Evolutionary conservation across 805 yeast genomes (phyloP), one percentile per base, ranked within the genome.

Genomic region (Candida mattraensis): DNA sequence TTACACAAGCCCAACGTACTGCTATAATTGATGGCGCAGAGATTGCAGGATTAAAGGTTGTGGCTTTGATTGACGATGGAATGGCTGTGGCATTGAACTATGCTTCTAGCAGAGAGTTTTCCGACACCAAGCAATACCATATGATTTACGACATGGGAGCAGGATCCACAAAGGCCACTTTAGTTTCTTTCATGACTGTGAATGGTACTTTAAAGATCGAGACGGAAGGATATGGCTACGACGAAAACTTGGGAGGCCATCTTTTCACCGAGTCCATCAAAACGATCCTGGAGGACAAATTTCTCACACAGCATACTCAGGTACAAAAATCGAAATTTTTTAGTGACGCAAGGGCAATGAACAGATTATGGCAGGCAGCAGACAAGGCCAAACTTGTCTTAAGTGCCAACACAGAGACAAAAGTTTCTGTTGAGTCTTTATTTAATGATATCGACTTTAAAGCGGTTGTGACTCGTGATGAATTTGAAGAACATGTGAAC

Each of bases 61-160:
- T 80, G 40, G 78, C 81, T 2, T 66, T 91, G 36, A 84, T 89
- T 3, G 89, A 85, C 53, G 97, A 91, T 58, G 97, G 96, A 11
- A 64, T 87, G n/a, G 93, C 98, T 2, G 87, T 87, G 11, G 96
- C 95, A 1, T 62, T 86, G 28, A 86, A 87, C 53, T 89, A 78
- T 57, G 86, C 87, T 2, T 69, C 84, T 20, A 56, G 58, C 6
- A 70, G 77, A 32, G 67, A 67, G 19, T 73, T 73, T 42, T 60
- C 61, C 22, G 50, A 53, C 9, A 70, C 68, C 3, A 72, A 69
- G 37, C 77, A 76, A 48, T 72, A 78, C 51, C 85, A 85, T 54
- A 56, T 87, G 32, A 73, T 93, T 22, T 87, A 82, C 56, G 99
- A 93, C 58, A 76, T 85, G 75, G 99, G 99, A 30, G 91, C 96